Evolutionary conservation across 495 filamentous ascomycete genomes (phyloP).

Genomic region (Trichoderma asperelloides): DNA sequence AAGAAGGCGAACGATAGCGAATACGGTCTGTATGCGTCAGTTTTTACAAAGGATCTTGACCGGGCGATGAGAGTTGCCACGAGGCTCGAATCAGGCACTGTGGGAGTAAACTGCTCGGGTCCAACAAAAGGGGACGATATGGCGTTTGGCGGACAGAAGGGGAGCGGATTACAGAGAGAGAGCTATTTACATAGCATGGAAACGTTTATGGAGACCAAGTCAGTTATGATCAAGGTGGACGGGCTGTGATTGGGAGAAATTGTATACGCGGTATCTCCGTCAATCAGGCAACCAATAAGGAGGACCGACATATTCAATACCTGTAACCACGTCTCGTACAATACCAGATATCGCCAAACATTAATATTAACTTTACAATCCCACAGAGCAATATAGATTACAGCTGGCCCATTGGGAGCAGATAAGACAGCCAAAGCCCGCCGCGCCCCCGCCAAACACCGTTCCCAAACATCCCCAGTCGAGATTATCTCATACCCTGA

Average conservation of each 20-base stretch:
- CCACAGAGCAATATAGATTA: no score
- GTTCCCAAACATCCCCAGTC: no score
- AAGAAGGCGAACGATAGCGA: conserved; percentile 61
- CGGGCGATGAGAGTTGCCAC: conserved; percentile 59
- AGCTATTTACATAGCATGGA: conserved; percentile 34
- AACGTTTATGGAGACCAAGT: conserved; percentile 43
- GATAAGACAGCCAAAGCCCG: no score
- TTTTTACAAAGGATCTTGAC: conserved; percentile 65
- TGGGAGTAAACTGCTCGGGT: conserved; percentile 35
- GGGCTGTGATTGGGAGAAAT: conserved; percentile 13
- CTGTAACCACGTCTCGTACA: no score
- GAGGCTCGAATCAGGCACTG: conserved; percentile 54
- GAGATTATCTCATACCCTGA: no score
- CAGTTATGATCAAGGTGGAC: conserved; percentile 25
- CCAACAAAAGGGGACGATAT: conserved; percentile 39
- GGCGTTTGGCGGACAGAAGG: conserved; percentile 53
- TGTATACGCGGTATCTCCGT: background rate
- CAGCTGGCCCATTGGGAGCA: no score
- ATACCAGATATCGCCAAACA: no score
- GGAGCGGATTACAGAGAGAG: conserved; percentile 32
- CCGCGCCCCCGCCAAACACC: no score
- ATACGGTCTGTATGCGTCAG: conserved; percentile 62
- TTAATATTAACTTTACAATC: no score
- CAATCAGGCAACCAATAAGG: background rate
- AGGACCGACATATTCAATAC: no score